A percentile compares a stretch with the other conserved stretches of the same genome.
phyloP scores from a whole-genome alignment of 371 early-diverging fungal genomes.

The Mucor circinelloides region DNA sequence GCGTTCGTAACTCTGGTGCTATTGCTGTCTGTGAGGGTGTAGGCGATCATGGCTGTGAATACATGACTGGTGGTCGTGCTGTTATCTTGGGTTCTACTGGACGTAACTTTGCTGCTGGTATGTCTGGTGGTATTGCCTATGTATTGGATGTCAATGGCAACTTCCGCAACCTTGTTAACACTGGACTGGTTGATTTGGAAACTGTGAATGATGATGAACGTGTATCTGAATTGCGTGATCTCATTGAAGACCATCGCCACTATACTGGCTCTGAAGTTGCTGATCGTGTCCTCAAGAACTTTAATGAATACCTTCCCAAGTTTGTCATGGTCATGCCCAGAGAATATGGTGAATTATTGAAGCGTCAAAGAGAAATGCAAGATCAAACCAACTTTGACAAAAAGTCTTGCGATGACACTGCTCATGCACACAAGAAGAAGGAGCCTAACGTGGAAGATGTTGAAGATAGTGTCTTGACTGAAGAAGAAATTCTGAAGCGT shows the following conservation, averaged over 20 bases:
- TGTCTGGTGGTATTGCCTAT: slow-evolving; percentile 95
- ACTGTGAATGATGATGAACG: slow-evolving; percentile 79
- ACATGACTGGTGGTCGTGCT: slow-evolving; percentile 95
- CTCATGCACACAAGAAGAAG: slow-evolving; percentile 19
- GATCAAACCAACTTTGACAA: slow-evolving; percentile 33
- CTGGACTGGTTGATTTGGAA: slow-evolving; percentile 89
- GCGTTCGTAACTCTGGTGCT: slow-evolving; percentile 98
- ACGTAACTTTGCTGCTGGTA: slow-evolving; percentile 96
- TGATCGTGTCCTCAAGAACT: slow-evolving; percentile 69
- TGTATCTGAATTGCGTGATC: slow-evolving; percentile 68
- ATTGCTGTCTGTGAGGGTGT: slow-evolving; percentile 94
- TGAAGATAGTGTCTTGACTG: slow-evolving; percentile 86
- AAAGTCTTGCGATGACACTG: slow-evolving; percentile 28
- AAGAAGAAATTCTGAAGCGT: slow-evolving; percentile 66
- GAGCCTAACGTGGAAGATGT: slow-evolving; percentile 76
- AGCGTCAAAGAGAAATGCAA: slow-evolving; percentile 55
- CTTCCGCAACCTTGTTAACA: slow-evolving; percentile 75
- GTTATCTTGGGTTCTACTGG: slow-evolving; percentile 85
- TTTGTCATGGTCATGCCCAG: slow-evolving; percentile 93
- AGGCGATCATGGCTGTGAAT: slow-evolving; percentile 98
- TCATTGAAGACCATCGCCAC: slow-evolving; percentile 80
- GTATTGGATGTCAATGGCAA: slow-evolving; percentile 65
- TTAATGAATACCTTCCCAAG: slow-evolving; percentile 69
- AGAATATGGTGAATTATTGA: slow-evolving; percentile 84
- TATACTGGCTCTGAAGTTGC: slow-evolving; percentile 85